Conservation (phyloP, 352 stramenopile species). For the Phytopythium mirpurense region DNA sequence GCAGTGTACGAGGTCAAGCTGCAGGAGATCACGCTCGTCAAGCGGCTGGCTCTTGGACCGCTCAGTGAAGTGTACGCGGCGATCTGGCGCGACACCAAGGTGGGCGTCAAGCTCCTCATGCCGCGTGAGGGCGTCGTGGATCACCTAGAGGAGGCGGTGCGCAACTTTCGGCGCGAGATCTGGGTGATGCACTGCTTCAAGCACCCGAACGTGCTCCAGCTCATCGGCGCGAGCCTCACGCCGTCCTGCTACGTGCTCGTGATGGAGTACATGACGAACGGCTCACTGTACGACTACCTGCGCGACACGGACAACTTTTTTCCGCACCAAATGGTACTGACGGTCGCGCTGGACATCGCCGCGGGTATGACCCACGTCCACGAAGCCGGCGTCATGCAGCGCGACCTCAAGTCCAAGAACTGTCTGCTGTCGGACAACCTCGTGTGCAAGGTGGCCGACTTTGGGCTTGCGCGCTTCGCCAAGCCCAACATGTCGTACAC, state of each 20-base stretch:
- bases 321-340: conserved; percentile 52
- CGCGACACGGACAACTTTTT: conserved; percentile 73
- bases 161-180: conserved; percentile 78
- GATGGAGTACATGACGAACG: conserved; percentile 86
- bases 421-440: conserved; percentile 71
- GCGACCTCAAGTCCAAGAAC: conserved; percentile 80
- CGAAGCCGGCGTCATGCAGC: conserved; percentile 45
- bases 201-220: conserved; percentile 71
- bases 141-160: conserved; percentile 62
- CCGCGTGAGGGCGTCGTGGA: conserved; percentile 63
- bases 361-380: conserved; percentile 64
- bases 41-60: conserved; percentile 60
- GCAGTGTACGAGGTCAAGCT: conserved; percentile 80
- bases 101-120: conserved; percentile 77
- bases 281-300: conserved; percentile 78
- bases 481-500: conserved; percentile 33
- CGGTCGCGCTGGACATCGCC: conserved; percentile 58
- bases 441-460: conserved; percentile 72
- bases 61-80: conserved; percentile 74
- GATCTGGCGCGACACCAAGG: conserved; percentile 69
- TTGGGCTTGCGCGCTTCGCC: conserved; percentile 59
- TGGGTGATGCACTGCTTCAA: conserved; percentile 72
- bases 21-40: conserved; percentile 66
- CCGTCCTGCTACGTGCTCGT: conserved; percentile 76
- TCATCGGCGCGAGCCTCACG: conserved; percentile 73